Conservation (phyloP, 176 grass and related monocot species). For the Rhynchospora tenuis region DNA sequence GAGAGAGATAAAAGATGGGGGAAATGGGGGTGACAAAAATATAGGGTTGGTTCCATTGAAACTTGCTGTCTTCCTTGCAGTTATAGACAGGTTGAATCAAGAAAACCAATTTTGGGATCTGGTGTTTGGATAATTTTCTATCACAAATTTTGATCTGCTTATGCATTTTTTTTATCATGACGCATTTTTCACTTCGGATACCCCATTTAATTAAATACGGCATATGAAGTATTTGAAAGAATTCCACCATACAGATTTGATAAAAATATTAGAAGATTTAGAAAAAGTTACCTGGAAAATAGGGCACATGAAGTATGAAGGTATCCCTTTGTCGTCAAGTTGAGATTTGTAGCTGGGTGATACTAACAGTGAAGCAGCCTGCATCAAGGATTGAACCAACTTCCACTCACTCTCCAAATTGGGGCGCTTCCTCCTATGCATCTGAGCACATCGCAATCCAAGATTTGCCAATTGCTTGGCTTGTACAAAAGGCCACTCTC, state of each 20-base stretch:
- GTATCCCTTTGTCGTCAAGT: conserved; percentile 9
- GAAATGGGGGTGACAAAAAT: too few relatives aligned
- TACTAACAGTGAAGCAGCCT: conserved; percentile 7
- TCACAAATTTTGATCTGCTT: too few relatives aligned
- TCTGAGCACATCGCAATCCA: conserved; percentile 11
- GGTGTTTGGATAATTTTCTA: too few relatives aligned
- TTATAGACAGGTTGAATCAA: too few relatives aligned
- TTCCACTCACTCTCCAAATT: conserved; percentile 26
- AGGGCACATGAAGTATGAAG: conserved; percentile 60
- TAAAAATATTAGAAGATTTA: neutral
- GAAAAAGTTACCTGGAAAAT: conserved; percentile 71
- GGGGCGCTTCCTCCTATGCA: conserved; percentile 29
- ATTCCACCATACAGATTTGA: neutral
- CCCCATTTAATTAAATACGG: too few relatives aligned
- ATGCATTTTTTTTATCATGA: too few relatives aligned
- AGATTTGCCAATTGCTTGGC: conserved; percentile 37
- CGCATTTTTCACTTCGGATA: too few relatives aligned
- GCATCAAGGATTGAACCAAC: conserved; percentile 21
- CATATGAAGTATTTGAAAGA: neutral
- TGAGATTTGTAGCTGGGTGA: neutral
- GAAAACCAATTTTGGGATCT: too few relatives aligned
- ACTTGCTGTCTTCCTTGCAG: too few relatives aligned
- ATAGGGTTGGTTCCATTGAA: too few relatives aligned
- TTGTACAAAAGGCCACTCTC: conserved; percentile 39
- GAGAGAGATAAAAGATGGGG: too few relatives aligned